Conservation (phyloP, 192 early-diverging fungal species). For the Funneliformis mosseae region DNA sequence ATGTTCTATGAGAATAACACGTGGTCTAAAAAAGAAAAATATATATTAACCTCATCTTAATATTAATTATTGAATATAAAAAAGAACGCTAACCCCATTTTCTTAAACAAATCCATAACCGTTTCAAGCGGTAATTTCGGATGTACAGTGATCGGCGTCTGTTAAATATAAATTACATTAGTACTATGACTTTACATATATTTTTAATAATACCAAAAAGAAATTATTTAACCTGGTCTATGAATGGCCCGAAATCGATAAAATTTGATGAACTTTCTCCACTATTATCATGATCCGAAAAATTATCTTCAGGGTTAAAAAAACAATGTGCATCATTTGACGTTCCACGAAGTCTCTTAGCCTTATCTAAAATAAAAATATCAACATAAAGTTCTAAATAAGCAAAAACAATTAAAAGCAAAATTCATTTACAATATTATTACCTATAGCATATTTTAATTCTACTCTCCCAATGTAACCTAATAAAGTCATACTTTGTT, state of each 20-base stretch:
- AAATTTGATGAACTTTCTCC: conserved; percentile 43
- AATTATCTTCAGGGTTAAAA: conserved; percentile 41
- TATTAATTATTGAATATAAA: neutral
- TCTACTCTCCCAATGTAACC: conserved; percentile 73
- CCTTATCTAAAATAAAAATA: conserved; percentile 43
- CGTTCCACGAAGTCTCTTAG: conserved; percentile 46
- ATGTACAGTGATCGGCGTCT: conserved; percentile 72
- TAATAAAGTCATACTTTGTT: conserved; percentile 57
- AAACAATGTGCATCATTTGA: conserved; percentile 53
- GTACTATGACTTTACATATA: neutral
- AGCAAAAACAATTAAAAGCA: neutral
- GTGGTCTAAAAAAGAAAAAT: conserved; percentile 47
- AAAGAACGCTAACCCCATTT: conserved; percentile 59
- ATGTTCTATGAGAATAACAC: conserved; percentile 69
- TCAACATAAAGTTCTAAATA: neutral
- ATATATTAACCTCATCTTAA: neutral
- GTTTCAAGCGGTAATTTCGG: conserved; percentile 73
- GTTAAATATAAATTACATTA: conserved; percentile 38
- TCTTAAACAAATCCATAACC: conserved; percentile 80
- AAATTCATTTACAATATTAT: neutral
- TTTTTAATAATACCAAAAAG: neutral
- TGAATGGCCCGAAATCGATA: conserved; percentile 56
- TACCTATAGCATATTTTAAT: conserved; percentile 59
- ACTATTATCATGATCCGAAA: neutral
- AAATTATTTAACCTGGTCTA: conserved; percentile 49